Evolutionary conservation across 2,329 filamentous ascomycete genomes (phyloP).

Genomic region (Apiospora rasikravindrae): DNA sequence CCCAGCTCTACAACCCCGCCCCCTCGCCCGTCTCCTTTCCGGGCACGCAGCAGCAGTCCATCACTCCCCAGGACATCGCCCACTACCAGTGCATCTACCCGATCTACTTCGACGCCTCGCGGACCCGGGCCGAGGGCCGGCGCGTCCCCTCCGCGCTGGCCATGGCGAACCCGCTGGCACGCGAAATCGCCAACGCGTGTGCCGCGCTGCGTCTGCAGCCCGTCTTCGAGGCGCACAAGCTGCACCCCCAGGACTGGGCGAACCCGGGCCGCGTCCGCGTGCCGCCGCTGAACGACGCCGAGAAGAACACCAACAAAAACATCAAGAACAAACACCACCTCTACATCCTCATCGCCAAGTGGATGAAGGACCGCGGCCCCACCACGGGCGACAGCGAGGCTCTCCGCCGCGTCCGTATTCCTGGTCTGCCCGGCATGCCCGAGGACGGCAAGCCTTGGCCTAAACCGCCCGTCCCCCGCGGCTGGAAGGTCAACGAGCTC

Average conservation of each 20-base stretch:
- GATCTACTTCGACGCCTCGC: constrained; percentile 85
- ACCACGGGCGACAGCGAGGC: constrained; percentile 72
- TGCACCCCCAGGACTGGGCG: constrained; percentile 95
- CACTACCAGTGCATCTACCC: constrained; percentile 91
- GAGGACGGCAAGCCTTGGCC: constrained; percentile 72
- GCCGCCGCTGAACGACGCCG: constrained; percentile 51
- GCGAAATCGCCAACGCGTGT: constrained; percentile 88
- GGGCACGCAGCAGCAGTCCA: constrained; percentile 38
- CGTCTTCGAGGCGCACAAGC: constrained; percentile 88
- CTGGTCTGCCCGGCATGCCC: constrained; percentile 70
- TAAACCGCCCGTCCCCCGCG: constrained; percentile 76
- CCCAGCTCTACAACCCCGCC: constrained; percentile 28
- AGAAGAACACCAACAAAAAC: constrained; percentile 37
- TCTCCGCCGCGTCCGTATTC: constrained; percentile 71
- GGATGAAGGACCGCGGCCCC: constrained; percentile 74
- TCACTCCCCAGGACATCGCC: constrained; percentile 66
- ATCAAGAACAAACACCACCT: constrained; percentile 86
- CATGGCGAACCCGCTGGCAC: constrained; percentile 83
- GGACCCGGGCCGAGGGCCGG: constrained; percentile 78
- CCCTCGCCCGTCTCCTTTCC: constrained; percentile 25
- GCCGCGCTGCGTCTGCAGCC: constrained; percentile 72
- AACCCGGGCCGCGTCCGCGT: constrained; percentile 92
- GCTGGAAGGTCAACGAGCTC: constrained; percentile 88
- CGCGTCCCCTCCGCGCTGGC: constrained; percentile 76
- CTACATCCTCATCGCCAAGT: constrained; percentile 78